Evolutionary conservation across 345 rosid genomes (phyloP).

Genomic region (Firmiana major): DNA sequence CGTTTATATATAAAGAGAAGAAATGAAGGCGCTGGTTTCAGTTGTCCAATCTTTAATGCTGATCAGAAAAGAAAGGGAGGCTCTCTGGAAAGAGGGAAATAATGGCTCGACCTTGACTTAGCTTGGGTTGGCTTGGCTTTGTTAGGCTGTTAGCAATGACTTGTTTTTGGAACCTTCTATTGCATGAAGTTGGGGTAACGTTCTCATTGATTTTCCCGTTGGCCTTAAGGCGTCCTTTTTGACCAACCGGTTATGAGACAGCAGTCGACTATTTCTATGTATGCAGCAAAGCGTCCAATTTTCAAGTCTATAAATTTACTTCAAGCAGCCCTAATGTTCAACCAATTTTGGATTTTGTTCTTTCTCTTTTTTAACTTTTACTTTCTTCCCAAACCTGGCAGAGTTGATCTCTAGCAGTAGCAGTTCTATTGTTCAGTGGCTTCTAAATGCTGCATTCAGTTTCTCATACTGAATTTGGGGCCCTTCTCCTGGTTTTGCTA

Average conservation of each 20-base stretch:
- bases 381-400: background rate
- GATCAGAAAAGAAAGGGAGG: background rate
- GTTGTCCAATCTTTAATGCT: background rate
- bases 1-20: background rate
- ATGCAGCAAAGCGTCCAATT: background rate
- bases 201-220: background rate
- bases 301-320: background rate
- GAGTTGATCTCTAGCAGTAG: background rate
- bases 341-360: background rate
- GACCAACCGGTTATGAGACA: background rate
- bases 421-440: background rate
- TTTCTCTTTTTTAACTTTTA: background rate
- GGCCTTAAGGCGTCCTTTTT: background rate
- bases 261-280: background rate
- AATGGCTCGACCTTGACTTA: background rate
- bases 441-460: background rate
- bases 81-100: background rate
- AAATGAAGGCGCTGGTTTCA: background rate
- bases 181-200: background rate
- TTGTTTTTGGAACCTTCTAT: background rate
- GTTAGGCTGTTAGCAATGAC: background rate
- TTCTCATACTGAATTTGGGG: background rate
- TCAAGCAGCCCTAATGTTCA: background rate
- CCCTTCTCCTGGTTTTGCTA: no score
- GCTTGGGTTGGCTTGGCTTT: no score